Evolutionary conservation across 371 early-diverging fungal species (phyloP), one percentile per base, ranked within the genome.

Genomic region (Circinella minor): DNA sequence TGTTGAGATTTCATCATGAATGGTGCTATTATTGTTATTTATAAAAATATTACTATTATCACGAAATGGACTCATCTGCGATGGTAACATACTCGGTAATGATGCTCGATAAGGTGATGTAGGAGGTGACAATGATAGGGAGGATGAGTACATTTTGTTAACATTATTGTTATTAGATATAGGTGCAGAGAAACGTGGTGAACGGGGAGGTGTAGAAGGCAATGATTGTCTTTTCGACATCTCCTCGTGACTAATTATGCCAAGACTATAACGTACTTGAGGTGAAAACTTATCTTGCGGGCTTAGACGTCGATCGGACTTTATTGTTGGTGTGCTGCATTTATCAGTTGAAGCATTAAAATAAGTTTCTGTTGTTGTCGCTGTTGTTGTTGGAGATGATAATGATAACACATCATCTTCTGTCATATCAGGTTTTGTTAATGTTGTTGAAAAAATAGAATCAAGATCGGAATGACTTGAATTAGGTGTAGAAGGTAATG

Each of bases 141-240:
- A 43, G 2, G 57, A 77, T 72, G 34, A 81, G 72, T 73, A 51
- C 20, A 63, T 72, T 55, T 64, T 72, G 38, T 61, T 71, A 38
- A 60, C 39, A 63, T 65, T 67, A 68, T 46, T 68, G 67, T 46
- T 57, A 36, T 51, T 68, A 39, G 64, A 68, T 48, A 55, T 70
- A 39, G 62, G 76, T 6, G 82, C 82, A 36, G 82, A 82, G 38
- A 77, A 79, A 4, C 82, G 78, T 38, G 78, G 70, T 20, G 80
- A 72, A 54, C 70, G 61, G 13, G 78, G 71, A 63, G 14, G 51
- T 51, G 51, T 14, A 51, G 15, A 5, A 51, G 51, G 51, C n/a
- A 13, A 15, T 51, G 8, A 15, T 51, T 17, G 51, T 51, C 14
- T 5, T 63, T 47, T 13, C 68, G 38, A 14, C 74, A 36, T 46